Percentiles rank a stretch among this genome's conserved stretches.
Evolutionary conservation across 306 rosid species (phyloP).

Genomic region (Notholithocarpus densiflorus): DNA sequence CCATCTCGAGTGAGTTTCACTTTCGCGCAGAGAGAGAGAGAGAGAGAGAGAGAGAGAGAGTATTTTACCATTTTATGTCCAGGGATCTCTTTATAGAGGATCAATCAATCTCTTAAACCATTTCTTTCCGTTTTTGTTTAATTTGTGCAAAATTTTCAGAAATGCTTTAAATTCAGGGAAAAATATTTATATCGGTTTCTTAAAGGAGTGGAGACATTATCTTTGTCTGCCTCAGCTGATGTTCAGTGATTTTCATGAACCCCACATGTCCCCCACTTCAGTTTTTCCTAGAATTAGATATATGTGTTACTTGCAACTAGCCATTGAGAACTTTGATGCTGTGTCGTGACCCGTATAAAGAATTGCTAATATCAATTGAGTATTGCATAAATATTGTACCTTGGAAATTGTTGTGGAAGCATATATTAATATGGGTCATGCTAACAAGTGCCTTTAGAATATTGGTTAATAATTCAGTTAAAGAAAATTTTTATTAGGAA

Average conservation of each 20-base stretch:
- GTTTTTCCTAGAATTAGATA: constrained; percentile 1
- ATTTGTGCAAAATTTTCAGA: background rate
- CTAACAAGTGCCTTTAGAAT: too few relatives aligned
- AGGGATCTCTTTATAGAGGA: background rate
- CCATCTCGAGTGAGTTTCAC: too few relatives aligned
- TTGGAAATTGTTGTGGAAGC: too few relatives aligned
- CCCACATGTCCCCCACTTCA: constrained; percentile 60
- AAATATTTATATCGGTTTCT: background rate
- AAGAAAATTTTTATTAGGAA: too few relatives aligned
- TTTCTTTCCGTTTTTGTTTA: background rate
- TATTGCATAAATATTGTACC: too few relatives aligned
- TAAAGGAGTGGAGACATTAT: constrained; percentile 27
- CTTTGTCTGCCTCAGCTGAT: constrained; percentile 44
- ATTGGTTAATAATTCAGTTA: too few relatives aligned
- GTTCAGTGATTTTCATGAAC: constrained; percentile 27
- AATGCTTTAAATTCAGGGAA: constrained; percentile 16
- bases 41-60: too few relatives aligned
- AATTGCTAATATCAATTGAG: too few relatives aligned
- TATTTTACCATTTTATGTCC: background rate
- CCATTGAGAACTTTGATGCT: background rate
- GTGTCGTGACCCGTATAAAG: too few relatives aligned
- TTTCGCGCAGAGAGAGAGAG: too few relatives aligned
- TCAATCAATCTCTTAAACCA: background rate
- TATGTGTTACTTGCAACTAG: background rate
- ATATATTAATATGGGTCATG: too few relatives aligned